These are phyloP conservation scores for Ceratobasidium sp. DNA, from an alignment of 1,284 basidiomycete genomes.

Conservation along the genomic window DNA sequence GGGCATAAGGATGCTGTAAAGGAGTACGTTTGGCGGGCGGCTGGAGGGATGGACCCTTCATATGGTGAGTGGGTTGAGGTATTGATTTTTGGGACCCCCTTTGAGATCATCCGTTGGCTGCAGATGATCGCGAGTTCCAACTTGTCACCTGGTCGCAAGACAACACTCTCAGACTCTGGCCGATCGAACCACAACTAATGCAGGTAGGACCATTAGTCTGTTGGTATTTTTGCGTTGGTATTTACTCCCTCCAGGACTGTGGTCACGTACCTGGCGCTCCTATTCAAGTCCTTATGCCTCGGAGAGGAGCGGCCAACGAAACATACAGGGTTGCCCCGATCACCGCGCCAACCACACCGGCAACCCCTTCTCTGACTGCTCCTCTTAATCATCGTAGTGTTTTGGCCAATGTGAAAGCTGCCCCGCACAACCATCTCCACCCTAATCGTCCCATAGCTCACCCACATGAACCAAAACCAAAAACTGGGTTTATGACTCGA, in stretches of 20 bases:
- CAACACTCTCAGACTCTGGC: constrained; percentile 91
- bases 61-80: constrained; percentile 28
- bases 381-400: constrained; percentile 37
- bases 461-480: constrained; percentile 23
- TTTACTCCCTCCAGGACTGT: constrained; percentile 45
- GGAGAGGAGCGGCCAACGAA: constrained; percentile 50
- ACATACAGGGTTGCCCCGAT: constrained; percentile 42
- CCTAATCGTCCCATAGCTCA: constrained; percentile 5
- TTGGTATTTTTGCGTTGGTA: neutral
- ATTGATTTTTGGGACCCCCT: neutral
- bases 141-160: constrained; percentile 98
- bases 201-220: constrained; percentile 53
- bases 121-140: constrained; percentile 80
- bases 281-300: constrained; percentile 57
- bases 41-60: constrained; percentile 54
- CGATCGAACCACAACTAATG: constrained; percentile 74
- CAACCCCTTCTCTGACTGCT: constrained; percentile 37
- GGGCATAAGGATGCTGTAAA: constrained; percentile 95
- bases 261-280: constrained; percentile 57
- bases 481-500: constrained; percentile 46
- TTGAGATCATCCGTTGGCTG: neutral
- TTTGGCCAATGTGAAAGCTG: constrained; percentile 36
- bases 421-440: constrained; percentile 1
- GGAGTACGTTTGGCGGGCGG: constrained; percentile 94
- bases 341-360: constrained; percentile 18